These are phyloP conservation scores for Wolfiporia cocos DNA, from an alignment of 1,284 basidiomycete species.

Conservation along the genomic window DNA sequence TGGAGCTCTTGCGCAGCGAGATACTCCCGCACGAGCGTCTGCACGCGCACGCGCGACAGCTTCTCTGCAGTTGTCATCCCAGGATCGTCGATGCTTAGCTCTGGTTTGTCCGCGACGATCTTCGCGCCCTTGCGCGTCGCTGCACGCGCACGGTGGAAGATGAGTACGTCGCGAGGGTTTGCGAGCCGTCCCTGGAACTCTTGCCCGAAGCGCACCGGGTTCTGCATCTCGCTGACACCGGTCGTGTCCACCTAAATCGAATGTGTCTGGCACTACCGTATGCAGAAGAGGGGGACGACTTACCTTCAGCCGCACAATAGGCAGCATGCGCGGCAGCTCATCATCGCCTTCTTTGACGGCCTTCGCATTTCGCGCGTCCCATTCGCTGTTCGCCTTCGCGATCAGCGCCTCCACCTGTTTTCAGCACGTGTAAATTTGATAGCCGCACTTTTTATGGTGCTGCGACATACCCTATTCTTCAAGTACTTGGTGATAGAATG, in stretches of 20 bases:
- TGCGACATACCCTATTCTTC: conserved; percentile 57
- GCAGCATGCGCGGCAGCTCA: conserved; percentile 69
- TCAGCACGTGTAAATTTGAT: no score
- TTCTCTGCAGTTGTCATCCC: conserved; percentile 60
- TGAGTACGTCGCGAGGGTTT: conserved; percentile 89
- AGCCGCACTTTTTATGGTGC: no score
- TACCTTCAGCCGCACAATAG: conserved; percentile 85
- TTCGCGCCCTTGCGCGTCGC: conserved; percentile 39
- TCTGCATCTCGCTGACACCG: conserved; percentile 83
- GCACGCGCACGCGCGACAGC: conserved; percentile 63
- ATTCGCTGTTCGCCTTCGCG: conserved; percentile 66
- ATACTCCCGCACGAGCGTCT: conserved; percentile 83
- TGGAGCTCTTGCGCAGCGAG: conserved; percentile 86
- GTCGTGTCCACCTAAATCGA: conserved; percentile 78
- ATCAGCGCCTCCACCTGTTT: conserved; percentile 82
- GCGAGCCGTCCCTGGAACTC: conserved; percentile 90
- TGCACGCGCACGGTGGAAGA: conserved; percentile 85
- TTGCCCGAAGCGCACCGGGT: conserved; percentile 95
- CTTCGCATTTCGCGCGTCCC: conserved; percentile 72
- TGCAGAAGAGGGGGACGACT: conserved; percentile 5
- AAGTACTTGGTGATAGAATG: conserved; percentile 79
- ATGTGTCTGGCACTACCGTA: not conserved
- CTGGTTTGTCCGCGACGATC: conserved; percentile 61
- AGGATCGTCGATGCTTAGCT: conserved; percentile 72
- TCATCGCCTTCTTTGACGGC: conserved; percentile 66